A percentile compares a stretch with the other conserved stretches of the same genome.
Evolutionary conservation across 2,329 filamentous ascomycete genomes (phyloP).

Genomic region (Aureobasidium sp.): DNA sequence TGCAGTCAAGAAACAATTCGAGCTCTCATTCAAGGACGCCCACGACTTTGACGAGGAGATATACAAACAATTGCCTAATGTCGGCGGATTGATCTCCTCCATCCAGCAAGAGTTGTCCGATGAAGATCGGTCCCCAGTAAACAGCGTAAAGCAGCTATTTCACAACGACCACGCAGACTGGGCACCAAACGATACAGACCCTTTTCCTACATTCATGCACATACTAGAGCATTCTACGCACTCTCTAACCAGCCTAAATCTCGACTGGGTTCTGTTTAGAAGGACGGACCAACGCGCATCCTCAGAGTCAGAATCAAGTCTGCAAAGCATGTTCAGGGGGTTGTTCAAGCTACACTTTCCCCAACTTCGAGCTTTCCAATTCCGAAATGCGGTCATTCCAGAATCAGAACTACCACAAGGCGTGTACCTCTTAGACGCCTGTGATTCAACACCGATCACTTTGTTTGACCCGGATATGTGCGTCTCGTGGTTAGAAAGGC

Average conservation of each 20-base stretch:
- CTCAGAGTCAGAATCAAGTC: constrained; percentile 5
- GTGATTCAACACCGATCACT: background rate
- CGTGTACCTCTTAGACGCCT: constrained; percentile 38
- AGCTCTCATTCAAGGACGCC: constrained; percentile 17
- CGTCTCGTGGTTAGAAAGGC: constrained; percentile 49
- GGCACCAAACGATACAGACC: constrained; percentile 3
- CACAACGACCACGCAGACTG: constrained; percentile 1
- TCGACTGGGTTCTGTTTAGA: constrained; percentile 39
- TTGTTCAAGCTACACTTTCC: constrained; percentile 45
- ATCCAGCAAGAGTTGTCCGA: background rate
- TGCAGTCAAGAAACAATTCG: background rate
- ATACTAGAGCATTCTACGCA: constrained; percentile 5
- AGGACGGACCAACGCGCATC: constrained; percentile 12
- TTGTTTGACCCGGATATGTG: constrained; percentile 27
- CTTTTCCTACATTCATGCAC: constrained; percentile 2
- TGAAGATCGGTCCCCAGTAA: background rate
- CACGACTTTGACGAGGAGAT: constrained; percentile 27
- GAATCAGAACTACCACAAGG: constrained; percentile 40
- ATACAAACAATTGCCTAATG: constrained; percentile 20
- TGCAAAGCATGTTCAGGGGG: constrained; percentile 23
- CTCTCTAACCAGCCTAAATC: constrained; percentile 37
- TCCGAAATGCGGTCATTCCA: constrained; percentile 47
- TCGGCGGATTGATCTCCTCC: background rate
- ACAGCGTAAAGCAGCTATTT: background rate
- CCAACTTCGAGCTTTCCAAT: constrained; percentile 48